Percentiles rank a stretch among this genome's conserved stretches.
Evolutionary conservation across 2,329 filamentous ascomycete species (phyloP).

Genomic region (Calcarisporium arbuscula): DNA sequence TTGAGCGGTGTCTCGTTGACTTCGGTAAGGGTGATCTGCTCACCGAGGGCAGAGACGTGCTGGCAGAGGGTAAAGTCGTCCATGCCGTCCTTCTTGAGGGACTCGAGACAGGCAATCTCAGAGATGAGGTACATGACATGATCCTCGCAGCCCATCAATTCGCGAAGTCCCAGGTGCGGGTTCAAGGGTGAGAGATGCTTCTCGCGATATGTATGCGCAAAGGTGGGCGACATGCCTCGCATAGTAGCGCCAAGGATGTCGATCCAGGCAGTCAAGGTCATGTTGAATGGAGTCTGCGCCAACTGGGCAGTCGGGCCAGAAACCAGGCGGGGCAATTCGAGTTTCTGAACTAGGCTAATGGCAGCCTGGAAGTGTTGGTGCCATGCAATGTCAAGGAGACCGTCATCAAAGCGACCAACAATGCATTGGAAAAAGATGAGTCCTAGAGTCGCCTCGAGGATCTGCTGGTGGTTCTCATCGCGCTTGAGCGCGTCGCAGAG

Average conservation of each 20-base stretch:
- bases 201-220: slow-evolving; percentile 91
- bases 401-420: slow-evolving; percentile 79
- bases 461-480: slow-evolving; percentile 78
- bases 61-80: slow-evolving; percentile 82
- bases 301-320: slow-evolving; percentile 47
- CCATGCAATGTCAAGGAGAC: slow-evolving; percentile 88
- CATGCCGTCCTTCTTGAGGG: slow-evolving; percentile 75
- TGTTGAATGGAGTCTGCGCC: slow-evolving; percentile 76
- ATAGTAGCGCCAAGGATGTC: slow-evolving; percentile 95
- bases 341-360: slow-evolving; percentile 75
- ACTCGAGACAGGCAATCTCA: slow-evolving; percentile 93
- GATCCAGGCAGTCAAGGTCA: slow-evolving; percentile 91
- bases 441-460: slow-evolving; percentile 84
- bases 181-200: slow-evolving; percentile 71
- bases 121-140: slow-evolving; percentile 97
- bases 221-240: slow-evolving; percentile 75
- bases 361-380: slow-evolving; percentile 94
- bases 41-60: slow-evolving; percentile 81
- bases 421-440: slow-evolving; percentile 97
- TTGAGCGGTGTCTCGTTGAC: slow-evolving; percentile 50
- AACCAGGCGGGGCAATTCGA: slow-evolving; percentile 68
- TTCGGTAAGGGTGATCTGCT: slow-evolving; percentile 81
- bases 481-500: slow-evolving; percentile 75
- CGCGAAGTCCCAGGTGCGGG: slow-evolving; percentile 66
- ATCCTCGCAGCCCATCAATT: slow-evolving; percentile 97